Base-by-base conservation (phyloP, 2,329 filamentous ascomycete genomes). In the Alternaria infectoria region DNA sequence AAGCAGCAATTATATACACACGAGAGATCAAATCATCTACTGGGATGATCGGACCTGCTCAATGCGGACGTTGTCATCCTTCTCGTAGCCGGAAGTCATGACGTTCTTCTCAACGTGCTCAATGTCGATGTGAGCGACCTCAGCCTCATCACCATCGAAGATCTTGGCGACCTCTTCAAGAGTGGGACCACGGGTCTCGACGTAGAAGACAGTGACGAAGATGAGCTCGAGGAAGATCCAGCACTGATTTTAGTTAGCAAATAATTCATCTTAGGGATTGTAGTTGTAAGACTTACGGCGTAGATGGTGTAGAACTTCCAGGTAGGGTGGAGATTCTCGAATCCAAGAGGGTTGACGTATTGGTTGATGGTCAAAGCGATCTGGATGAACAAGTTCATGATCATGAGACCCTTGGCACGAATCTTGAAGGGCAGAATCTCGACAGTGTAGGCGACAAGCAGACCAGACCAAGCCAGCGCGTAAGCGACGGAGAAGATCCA, bases 111-210 rank as follows among this genome's bases (percentile, higher is more conserved):
- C 71, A 13, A 74, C 62, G 28, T 69, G 69, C 56, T 71, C 70
- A 36, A 74, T 51, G 51, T 77, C 71, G 19, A 76, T 46, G n/a
- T 72, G 62, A 6, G 69, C 71, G 43, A 80, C 76, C 62, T 78
- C 84, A 19, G 86, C 87, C 32, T 86, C 82, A 26, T 88, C 86
- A 43, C 89, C 90, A 69, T 92, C 90, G 71, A 92, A 92, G 75
- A 92, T 90, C 71, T 87, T 86, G 50, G 89, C 87, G 65, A 91
- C 86, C 75, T 91, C 89, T 75, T 92, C 90, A 1, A 92, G 87
- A 2, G 89, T 91, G 0, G 89, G 88, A 4, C 90, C 89, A 72
- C 87, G 88, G 17, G 90, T 92, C 81, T 93, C 90, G 59, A 90
- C 85, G 75, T 89, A 90, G 77, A 90, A 86, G 81, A 88, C 88